These are phyloP conservation scores for Arxiozyma bovina DNA, from an alignment of 1,139 yeast genomes.

Conservation along the genomic window DNA sequence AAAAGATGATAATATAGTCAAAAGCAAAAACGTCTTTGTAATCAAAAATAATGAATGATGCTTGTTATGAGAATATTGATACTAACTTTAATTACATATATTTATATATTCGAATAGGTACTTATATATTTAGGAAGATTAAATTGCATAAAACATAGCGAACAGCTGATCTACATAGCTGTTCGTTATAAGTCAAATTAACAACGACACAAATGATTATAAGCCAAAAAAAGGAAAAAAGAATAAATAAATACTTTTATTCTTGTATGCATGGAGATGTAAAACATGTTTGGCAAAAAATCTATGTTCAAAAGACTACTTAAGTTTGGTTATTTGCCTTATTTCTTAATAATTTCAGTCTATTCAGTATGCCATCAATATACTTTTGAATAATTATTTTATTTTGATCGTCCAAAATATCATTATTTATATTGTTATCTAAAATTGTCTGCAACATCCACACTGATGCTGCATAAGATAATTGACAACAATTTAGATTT, in stretches of 20 bases:
- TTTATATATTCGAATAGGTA: slow-evolving; percentile 1
- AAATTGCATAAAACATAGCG: neutral
- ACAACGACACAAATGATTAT: neutral
- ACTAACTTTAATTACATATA: neutral
- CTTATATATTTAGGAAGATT: neutral
- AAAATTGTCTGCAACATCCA: slow-evolving; percentile 91
- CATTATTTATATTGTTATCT: slow-evolving; percentile 28
- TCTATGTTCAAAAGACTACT: too few species aligned
- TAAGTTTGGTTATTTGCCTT: slow-evolving; percentile 13
- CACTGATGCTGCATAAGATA: slow-evolving; percentile 81
- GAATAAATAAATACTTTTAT: neutral
- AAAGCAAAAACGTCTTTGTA: neutral
- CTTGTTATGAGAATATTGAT: neutral
- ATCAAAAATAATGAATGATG: neutral
- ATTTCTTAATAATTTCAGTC: slow-evolving; percentile 49
- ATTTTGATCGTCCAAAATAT: slow-evolving; percentile 58
- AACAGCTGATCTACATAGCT: neutral
- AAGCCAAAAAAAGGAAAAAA: slow-evolving; percentile 1
- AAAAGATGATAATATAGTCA: neutral
- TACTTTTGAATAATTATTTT: slow-evolving; percentile 66
- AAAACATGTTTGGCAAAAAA: too few species aligned
- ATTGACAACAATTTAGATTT: slow-evolving; percentile 71
- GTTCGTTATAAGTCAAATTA: neutral
- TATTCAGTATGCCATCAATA: slow-evolving; percentile 61
- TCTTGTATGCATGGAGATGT: neutral